Percentiles rank a stretch among this genome's conserved stretches.
phyloP scores from a whole-genome alignment of 2,329 filamentous ascomycete species.

The Penicillium griseofulvum region DNA sequence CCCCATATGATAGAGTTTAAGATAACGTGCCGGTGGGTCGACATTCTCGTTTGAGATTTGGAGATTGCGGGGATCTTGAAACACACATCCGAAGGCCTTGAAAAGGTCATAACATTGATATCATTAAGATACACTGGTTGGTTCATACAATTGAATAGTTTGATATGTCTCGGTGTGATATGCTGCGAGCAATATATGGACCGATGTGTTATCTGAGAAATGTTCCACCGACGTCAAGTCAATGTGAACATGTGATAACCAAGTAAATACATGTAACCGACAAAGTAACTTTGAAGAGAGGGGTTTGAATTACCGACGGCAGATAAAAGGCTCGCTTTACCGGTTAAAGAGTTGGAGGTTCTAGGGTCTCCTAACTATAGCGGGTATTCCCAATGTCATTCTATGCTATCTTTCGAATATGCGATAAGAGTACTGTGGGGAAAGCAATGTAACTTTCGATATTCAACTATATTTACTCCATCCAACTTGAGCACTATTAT shows the following conservation, averaged over 20 bases:
- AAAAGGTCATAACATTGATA: neutral
- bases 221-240: slow-evolving; percentile 17
- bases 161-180: slow-evolving; percentile 26
- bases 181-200: slow-evolving; percentile 23
- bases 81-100: neutral
- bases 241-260: slow-evolving; percentile 10
- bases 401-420: neutral
- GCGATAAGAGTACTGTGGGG: neutral
- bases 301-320: neutral
- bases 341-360: neutral
- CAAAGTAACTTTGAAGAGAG: neutral
- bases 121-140: neutral
- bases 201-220: slow-evolving; percentile 27
- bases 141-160: slow-evolving; percentile 26
- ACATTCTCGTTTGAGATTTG: slow-evolving; percentile 8
- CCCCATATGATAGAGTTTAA: neutral
- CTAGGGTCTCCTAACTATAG: neutral
- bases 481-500: neutral
- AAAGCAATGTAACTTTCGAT: neutral
- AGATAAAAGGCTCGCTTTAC: neutral
- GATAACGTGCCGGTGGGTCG: slow-evolving; percentile 8
- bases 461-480: neutral
- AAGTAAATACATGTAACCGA: neutral
- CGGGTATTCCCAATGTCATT: too few relatives aligned
- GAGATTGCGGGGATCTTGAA: neutral